Evolutionary conservation across 345 rosid genomes (phyloP), one percentile per base, ranked within the genome.

Genomic region (Nephelium lappaceum): DNA sequence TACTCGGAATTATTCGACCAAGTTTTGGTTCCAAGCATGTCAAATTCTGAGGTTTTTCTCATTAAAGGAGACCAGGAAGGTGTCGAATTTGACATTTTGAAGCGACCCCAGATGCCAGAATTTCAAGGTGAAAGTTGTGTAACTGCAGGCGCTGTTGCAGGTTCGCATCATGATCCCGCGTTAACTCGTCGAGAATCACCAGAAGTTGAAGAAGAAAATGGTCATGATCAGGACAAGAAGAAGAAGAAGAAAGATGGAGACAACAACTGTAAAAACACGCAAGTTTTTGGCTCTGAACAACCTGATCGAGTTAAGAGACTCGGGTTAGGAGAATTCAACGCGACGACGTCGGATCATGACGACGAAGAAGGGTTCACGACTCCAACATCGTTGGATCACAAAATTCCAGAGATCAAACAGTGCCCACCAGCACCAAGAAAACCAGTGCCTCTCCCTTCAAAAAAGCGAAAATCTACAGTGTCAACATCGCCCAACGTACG

Each of bases 361-460:
- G 83, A 83, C 0, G 81, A 85, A 0, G 88, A 87, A 16, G 92
- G 93, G 36, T 90, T 88, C 86, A 90, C 72, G 80, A 91, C 95
- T 60, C 95, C 93, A 16, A 87, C 92, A 39, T 83, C 91, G 6
- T 71, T 55, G 64, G 84, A 81, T 57, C 89, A 86, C 64, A 88
- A 81, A 85, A 89, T 88, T 69, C 87, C 90, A 12, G 81, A 10
- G 51, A 74, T 38, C 8, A 84, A 39, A 72, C 79, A 82, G 65
- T 91, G 95, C 55, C 93, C 95, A 47, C 85, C 90, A 5, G 90
- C 89, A 38, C 95, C 95, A 0, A 85, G 71, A 77, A 91, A 86
- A 74, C 79, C 69, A 5, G 75, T 82, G 74, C 75, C 83, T 0
- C 73, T 60, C 25, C 79, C 80, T 47, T 49, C 76, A 41, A 62